Percentiles rank a stretch among this genome's conserved stretches.
phyloP scores from a whole-genome alignment of 1,284 basidiomycete species.

The Fomitopsis pinicola region DNA sequence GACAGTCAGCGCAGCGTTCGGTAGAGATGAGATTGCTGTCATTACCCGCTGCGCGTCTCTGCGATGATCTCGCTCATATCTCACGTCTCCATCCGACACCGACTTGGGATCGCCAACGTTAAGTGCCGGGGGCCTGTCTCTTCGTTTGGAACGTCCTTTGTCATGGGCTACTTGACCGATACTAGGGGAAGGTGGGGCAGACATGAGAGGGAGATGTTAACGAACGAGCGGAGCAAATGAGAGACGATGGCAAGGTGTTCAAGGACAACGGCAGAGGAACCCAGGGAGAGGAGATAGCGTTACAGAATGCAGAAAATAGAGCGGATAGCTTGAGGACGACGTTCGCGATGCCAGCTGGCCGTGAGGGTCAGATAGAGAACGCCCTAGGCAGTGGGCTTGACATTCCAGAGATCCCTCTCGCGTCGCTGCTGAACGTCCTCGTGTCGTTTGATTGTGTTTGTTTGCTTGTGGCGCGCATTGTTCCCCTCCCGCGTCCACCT shows the following conservation, averaged over 20 bases:
- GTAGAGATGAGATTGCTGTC: constrained; percentile 1
- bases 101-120: constrained; percentile 25
- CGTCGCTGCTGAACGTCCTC: constrained; percentile 11
- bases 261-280: constrained; percentile 12
- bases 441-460: constrained; percentile 18
- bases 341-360: constrained; percentile 19
- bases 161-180: constrained; percentile 26
- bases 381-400: constrained; percentile 17
- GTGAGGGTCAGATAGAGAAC: constrained; percentile 22
- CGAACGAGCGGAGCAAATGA: constrained; percentile 30
- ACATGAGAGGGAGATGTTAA: constrained; percentile 31
- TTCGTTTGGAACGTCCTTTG: constrained; percentile 29
- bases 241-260: constrained; percentile 16
- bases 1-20: neutral
- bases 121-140: constrained; percentile 35
- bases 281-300: constrained; percentile 11
- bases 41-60: constrained; percentile 23
- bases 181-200: constrained; percentile 28
- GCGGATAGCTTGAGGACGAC: constrained; percentile 13
- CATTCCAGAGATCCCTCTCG: constrained; percentile 14
- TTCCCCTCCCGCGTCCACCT: neutral
- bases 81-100: constrained; percentile 22
- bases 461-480: neutral
- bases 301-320: constrained; percentile 12
- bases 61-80: constrained; percentile 23